Percentiles rank a stretch among this genome's conserved stretches.
Evolutionary conservation across 805 yeast genomes (phyloP).

Genomic region (Clavispora carvajalis): DNA sequence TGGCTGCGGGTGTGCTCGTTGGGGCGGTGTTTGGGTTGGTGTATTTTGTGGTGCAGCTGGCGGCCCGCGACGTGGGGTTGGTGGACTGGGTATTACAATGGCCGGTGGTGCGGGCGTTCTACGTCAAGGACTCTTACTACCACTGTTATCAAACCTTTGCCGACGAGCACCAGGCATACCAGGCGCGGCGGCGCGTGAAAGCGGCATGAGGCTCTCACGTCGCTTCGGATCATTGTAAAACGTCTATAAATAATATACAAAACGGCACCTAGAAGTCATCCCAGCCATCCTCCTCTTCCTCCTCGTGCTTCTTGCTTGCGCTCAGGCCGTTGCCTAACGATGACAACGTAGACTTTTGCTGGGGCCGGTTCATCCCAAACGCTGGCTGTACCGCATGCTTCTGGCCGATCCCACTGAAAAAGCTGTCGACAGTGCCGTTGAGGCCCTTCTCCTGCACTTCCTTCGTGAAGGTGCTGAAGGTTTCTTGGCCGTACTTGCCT

Average conservation of each 20-base stretch:
- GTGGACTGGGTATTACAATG: slow-evolving; percentile 59
- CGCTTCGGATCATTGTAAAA: background rate
- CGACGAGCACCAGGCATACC: slow-evolving; percentile 32
- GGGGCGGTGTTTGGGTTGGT: slow-evolving; percentile 57
- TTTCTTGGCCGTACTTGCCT: slow-evolving; percentile 66
- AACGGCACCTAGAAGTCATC: slow-evolving; percentile 48
- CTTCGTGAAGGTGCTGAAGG: slow-evolving; percentile 52
- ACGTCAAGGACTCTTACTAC: slow-evolving; percentile 58
- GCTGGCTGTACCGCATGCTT: slow-evolving; percentile 54
- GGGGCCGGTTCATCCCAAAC: slow-evolving; percentile 59
- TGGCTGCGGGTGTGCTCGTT: slow-evolving; percentile 59
- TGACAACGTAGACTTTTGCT: slow-evolving; percentile 51
- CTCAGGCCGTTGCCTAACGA: slow-evolving; percentile 38
- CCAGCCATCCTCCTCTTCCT: slow-evolving; percentile 55
- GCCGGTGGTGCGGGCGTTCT: slow-evolving; percentile 46
- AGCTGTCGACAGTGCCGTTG: slow-evolving; percentile 29
- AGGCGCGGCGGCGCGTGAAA: background rate
- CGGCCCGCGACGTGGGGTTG: slow-evolving; percentile 63
- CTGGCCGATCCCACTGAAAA: slow-evolving; percentile 53
- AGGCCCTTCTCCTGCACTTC: slow-evolving; percentile 37
- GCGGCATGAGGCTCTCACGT: too few species aligned
- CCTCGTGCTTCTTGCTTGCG: slow-evolving; percentile 3
- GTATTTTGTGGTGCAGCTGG: slow-evolving; percentile 49
- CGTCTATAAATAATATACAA: slow-evolving; percentile 1
- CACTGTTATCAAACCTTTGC: slow-evolving; percentile 41